Evolutionary conservation across 768 basidiomycete genomes (phyloP), one percentile per base, ranked within the genome.

Genomic region (Russula virescens): DNA sequence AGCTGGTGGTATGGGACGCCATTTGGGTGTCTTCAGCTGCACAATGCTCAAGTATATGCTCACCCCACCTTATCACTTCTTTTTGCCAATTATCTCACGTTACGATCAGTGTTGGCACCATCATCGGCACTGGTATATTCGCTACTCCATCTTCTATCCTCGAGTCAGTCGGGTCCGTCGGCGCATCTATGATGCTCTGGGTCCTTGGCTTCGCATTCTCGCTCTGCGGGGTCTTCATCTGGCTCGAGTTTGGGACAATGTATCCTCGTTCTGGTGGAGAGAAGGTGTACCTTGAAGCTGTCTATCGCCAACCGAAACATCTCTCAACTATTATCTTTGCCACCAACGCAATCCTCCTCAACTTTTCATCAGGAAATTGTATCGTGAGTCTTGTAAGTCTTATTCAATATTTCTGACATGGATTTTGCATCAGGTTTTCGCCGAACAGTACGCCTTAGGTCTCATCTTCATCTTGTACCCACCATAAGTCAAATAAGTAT

Each of bases 161-260:
- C 43, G 76, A 70, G 0, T 80, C 81, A 0, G 84, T 84, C 0
- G 81, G 80, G 16, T 83, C 82, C 5, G 73, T 85, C n/a, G 84
- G 83, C n/a, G 83, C 84, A 1, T 84, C 83, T 0, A 73, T 85
- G 55, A 79, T 85, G 79, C 79, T 84, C 19, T 85, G 83, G 84
- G 80, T 85, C 2, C 78, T 84, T 43, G 84, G 84, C 6, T 83
- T 84, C 64, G 66, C 78, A 0, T 75, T 85, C 2, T 84, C 83
- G 0, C 80, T 80, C 64, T 85, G 82, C 55, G 83, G 83, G 0
- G 71, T 85, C 11, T 84, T 85, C 67, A 79, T 85, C 58, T 85
- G 83, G 83, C 79, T 85, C 21, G 83, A 85, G 64, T 80, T 80
- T 49, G 84, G 84, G 11, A 82, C 82, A 3, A 85, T 85, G 84